These are phyloP conservation scores for Neoscytalidium dimidiatum DNA, from an alignment of 2,329 filamentous ascomycete genomes.

Conservation along the genomic window DNA sequence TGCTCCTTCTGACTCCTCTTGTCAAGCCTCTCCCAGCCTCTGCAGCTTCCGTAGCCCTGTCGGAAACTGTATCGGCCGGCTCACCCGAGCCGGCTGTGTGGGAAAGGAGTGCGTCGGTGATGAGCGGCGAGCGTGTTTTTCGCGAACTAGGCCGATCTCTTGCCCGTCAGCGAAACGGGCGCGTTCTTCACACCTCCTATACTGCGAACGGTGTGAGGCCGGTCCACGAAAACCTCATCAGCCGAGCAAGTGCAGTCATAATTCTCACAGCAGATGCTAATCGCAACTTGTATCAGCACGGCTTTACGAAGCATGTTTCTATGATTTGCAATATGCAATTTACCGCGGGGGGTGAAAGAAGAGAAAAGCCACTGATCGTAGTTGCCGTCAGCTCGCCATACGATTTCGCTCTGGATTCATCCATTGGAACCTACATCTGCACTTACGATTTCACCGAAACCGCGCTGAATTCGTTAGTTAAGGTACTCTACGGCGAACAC, in stretches of 20 bases:
- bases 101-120: conserved; percentile 65
- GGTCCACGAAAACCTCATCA: conserved; percentile 90
- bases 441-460: conserved; percentile 97
- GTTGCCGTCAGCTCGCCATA: conserved; percentile 94
- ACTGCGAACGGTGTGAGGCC: conserved; percentile 90
- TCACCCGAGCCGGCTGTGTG: conserved; percentile 58
- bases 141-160: conserved; percentile 83
- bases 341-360: conserved; percentile 68
- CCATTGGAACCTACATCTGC: conserved; percentile 89
- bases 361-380: conserved; percentile 82
- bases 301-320: conserved; percentile 93
- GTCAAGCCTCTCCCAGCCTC: conserved; percentile 93
- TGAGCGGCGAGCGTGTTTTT: conserved; percentile 93
- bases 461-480: conserved; percentile 80
- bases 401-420: conserved; percentile 91
- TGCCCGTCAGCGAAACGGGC: conserved; percentile 82
- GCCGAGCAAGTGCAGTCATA: conserved; percentile 83
- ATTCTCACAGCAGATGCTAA: conserved; percentile 93
- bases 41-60: conserved; percentile 71
- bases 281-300: conserved; percentile 87
- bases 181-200: conserved; percentile 91
- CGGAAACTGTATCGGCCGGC: conserved; percentile 61
- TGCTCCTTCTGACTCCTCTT: conserved; percentile 84
- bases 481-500: conserved; percentile 78
- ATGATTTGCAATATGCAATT: conserved; percentile 88